Base-by-base conservation (phyloP, 371 early-diverging fungal species). In the Lichtheimia ramosa region DNA sequence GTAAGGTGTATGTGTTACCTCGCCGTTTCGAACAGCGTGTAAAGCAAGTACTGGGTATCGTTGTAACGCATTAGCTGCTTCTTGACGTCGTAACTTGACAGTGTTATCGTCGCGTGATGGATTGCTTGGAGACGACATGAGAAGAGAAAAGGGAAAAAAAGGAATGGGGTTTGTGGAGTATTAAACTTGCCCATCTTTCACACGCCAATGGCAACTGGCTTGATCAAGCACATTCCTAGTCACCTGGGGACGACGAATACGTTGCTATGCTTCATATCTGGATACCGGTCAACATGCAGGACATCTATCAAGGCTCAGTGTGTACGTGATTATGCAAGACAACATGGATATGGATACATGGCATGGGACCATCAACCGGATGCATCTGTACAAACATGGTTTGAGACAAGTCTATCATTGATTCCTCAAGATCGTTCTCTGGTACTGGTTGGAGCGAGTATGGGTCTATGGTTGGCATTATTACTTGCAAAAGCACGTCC, bases 401-500 rank as follows among this genome's bases (percentile, higher is more conserved):
- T 51, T 18, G 56, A 57, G 27, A 64, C 66, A n/a, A 63, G 70
- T 0, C 49, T 61, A 41, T 43, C 51, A 1, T n/a, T 72, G 3
- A 18, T 74, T 15, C 43, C 43, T 8, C 48, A 46, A n/a, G 48
- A 42, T 21, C 57, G 24, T n/a, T 20, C 51, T 0, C 1, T 48
- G n/a, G 18, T 41, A 6, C 27, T 73, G 3, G 60, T 77, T 1
- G 69, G 77, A 0, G 65, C 75, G 0, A 80, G 80, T 46, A 73
- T 74, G 73, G 80, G 80, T 1, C 56, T 65, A 14, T 77, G 77
- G 80, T 41, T 80, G 18, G 63, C 75, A 0, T 18, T 76, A 2
- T 28, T 69, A 2, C 48, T 74, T 5, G 69, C 69, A 5, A 57
- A 7, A 1, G 59, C 56, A 2, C 46, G 51, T 8, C 51, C 24